Evolutionary conservation across 345 rosid species (phyloP).

Genomic region (Draba incana): DNA sequence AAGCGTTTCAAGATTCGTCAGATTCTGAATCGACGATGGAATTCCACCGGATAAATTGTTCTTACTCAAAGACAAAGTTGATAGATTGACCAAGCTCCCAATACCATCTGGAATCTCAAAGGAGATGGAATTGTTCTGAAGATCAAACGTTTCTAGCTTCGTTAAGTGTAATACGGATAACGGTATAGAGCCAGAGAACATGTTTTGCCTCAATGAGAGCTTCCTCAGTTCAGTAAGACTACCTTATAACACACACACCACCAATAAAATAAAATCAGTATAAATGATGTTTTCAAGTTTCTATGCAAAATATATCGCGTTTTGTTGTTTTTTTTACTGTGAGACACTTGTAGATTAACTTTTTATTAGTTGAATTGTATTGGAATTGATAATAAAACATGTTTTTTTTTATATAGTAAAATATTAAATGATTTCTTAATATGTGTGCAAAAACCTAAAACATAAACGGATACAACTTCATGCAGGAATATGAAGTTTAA

Average conservation of each 20-base stretch:
- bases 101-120: constrained; percentile 43
- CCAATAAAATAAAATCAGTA: not conserved
- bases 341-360: too few species aligned
- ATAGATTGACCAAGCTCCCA: constrained; percentile 38
- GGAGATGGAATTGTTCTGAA: constrained; percentile 35
- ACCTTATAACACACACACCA: constrained; percentile 31
- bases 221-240: constrained; percentile 24
- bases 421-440: too few species aligned
- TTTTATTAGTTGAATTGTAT: too few species aligned
- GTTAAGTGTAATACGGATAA: constrained; percentile 34
- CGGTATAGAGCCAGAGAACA: constrained; percentile 42
- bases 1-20: constrained; percentile 41
- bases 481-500: not conserved
- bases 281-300: too few species aligned
- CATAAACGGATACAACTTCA: not conserved
- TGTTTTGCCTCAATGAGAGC: constrained; percentile 30
- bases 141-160: constrained; percentile 25
- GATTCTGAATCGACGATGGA: constrained; percentile 41
- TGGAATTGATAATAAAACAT: too few species aligned
- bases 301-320: too few species aligned
- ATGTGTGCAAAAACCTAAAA: too few species aligned
- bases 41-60: constrained; percentile 46
- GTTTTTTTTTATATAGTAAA: too few species aligned
- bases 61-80: constrained; percentile 32
- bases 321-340: too few species aligned